phyloP scores from a whole-genome alignment of 768 basidiomycete genomes.

The Vishniacozyma victoriae region DNA sequence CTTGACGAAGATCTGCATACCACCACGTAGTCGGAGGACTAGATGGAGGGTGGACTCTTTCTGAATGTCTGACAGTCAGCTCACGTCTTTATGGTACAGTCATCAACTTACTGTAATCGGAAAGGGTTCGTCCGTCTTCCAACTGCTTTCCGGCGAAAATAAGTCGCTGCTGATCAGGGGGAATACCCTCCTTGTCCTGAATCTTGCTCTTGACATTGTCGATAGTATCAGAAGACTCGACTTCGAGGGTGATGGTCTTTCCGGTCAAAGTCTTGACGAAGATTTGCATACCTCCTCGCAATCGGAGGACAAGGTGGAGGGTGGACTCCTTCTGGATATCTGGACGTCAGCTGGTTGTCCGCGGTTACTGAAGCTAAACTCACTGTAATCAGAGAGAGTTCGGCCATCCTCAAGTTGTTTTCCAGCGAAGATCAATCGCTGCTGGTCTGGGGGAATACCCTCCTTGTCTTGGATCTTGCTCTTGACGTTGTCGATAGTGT shows the following conservation, averaged over 20 bases:
- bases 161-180: slow-evolving; percentile 82
- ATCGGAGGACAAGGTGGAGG: slow-evolving; percentile 56
- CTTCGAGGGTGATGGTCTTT: slow-evolving; percentile 88
- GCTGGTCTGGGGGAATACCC: slow-evolving; percentile 18
- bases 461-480: slow-evolving; percentile 19
- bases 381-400: slow-evolving; percentile 77
- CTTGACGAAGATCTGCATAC: slow-evolving; percentile 63
- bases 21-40: slow-evolving; percentile 78
- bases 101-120: slow-evolving; percentile 60
- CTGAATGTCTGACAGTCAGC: slow-evolving; percentile 37
- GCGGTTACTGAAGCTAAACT: slow-evolving; percentile 1
- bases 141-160: slow-evolving; percentile 92
- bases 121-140: slow-evolving; percentile 82
- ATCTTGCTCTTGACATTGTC: slow-evolving; percentile 94
- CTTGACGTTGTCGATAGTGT: slow-evolving; percentile 19
- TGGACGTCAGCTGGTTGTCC: slow-evolving; percentile 5
- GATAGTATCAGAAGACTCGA: slow-evolving; percentile 87
- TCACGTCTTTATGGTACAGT: background rate
- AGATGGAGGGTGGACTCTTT: slow-evolving; percentile 48
- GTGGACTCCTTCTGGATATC: slow-evolving; percentile 83
- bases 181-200: slow-evolving; percentile 90
- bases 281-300: slow-evolving; percentile 46
- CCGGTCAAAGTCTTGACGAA: slow-evolving; percentile 57
- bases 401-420: slow-evolving; percentile 88
- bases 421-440: slow-evolving; percentile 53